Conservation (phyloP, 306 rosid genomes). For the Acmispon strigosus region DNA sequence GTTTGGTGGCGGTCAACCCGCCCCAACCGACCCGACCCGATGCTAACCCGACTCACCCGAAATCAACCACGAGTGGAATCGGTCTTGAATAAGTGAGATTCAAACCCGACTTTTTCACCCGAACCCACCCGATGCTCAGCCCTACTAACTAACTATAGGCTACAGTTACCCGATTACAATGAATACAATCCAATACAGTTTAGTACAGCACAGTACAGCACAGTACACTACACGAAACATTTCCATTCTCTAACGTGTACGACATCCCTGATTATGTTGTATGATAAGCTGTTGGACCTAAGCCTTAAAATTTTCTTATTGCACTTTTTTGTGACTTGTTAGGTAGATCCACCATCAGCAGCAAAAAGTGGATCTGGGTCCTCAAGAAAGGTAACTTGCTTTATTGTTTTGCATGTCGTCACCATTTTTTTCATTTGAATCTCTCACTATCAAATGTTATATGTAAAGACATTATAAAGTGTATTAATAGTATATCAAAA, state of each 20-base stretch:
- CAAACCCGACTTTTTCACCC: too few relatives aligned
- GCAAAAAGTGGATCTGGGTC: slow-evolving; percentile 80
- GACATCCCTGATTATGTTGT: background rate
- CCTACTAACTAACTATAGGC: too few relatives aligned
- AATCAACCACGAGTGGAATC: too few relatives aligned
- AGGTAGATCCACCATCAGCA: slow-evolving; percentile 82
- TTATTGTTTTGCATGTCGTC: slow-evolving; percentile 20
- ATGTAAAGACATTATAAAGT: background rate
- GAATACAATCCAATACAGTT: too few relatives aligned
- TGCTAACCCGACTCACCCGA: too few relatives aligned
- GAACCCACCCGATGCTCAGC: too few relatives aligned
- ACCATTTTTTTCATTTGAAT: slow-evolving; percentile 4
- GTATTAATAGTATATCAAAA: background rate
- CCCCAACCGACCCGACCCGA: too few relatives aligned
- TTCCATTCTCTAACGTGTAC: background rate
- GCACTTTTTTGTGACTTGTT: slow-evolving; percentile 16
- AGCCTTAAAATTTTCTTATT: background rate
- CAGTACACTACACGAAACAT: too few relatives aligned
- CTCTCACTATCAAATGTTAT: background rate
- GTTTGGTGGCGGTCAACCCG: too few relatives aligned
- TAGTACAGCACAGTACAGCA: too few relatives aligned
- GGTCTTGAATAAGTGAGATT: too few relatives aligned
- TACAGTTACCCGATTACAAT: too few relatives aligned
- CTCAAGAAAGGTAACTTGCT: slow-evolving; percentile 69
- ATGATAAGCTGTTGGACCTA: slow-evolving; percentile 16